Conservation (phyloP, 2,329 filamentous ascomycete genomes). For the Ambrosiella cleistominuta region DNA sequence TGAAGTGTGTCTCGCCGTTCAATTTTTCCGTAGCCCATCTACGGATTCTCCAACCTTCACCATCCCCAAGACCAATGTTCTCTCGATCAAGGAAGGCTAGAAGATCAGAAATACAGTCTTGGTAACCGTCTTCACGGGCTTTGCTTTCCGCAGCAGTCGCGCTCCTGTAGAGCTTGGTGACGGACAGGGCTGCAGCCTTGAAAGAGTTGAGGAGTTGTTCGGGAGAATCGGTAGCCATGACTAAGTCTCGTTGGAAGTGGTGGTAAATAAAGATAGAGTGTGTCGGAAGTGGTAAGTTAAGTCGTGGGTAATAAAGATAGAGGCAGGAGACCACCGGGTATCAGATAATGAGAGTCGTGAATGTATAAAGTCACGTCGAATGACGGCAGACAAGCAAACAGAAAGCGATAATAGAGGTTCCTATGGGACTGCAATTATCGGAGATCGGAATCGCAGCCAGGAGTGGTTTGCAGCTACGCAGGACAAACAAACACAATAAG, state of each 20-base stretch:
- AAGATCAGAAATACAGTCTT: conserved; percentile 83
- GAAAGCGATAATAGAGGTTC: no score
- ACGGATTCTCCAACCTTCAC: conserved; percentile 50
- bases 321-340: no score
- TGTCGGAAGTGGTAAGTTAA: neutral
- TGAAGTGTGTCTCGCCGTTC: conserved; percentile 39
- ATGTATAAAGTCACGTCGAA: no score
- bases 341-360: no score
- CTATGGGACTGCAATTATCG: no score
- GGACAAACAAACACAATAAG: no score
- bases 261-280: neutral
- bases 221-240: conserved; percentile 21
- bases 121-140: conserved; percentile 67
- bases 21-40: conserved; percentile 52
- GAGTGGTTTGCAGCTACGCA: no score
- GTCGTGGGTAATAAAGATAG: no score
- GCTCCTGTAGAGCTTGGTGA: conserved; percentile 92
- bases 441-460: no score
- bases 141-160: conserved; percentile 62
- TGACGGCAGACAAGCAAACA: no score
- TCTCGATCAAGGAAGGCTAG: conserved; percentile 71
- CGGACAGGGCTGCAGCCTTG: conserved; percentile 77
- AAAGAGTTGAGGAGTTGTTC: conserved; percentile 72
- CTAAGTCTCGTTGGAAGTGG: neutral
- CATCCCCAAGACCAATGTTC: conserved; percentile 59